These are phyloP conservation scores for Paramecium primaurelia DNA, from an alignment of 73 alveolate species.

Conservation along the genomic window DNA sequence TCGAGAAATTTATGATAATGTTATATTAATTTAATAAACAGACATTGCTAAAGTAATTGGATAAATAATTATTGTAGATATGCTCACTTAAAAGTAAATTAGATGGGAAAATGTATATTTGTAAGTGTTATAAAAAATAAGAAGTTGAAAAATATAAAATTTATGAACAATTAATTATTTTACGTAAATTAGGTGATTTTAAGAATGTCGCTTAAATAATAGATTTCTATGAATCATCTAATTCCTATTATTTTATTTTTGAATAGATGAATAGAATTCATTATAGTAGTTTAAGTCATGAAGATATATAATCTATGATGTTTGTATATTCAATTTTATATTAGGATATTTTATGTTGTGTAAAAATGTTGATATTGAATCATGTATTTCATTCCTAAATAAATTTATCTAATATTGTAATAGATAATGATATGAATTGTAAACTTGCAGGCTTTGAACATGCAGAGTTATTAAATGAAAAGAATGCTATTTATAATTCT, in stretches of 20 bases:
- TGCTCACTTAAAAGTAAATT: not conserved
- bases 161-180: not conserved
- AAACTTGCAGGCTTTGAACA: not conserved
- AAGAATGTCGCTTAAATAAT: not conserved
- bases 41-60: not conserved
- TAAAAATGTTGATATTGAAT: not conserved
- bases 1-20: not conserved
- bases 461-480: not conserved
- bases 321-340: not conserved
- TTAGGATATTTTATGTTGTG: not conserved
- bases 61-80: not conserved
- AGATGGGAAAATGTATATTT: not conserved
- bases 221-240: not conserved
- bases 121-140: not conserved
- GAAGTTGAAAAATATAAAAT: not conserved
- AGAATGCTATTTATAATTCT: not conserved
- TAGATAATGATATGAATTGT: not conserved
- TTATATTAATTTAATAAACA: not conserved
- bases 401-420: not conserved
- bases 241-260: not conserved
- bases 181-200: not conserved
- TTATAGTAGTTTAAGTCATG: not conserved
- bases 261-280: not conserved
- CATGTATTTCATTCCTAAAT: not conserved
- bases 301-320: not conserved